Conservation (phyloP, 768 basidiomycete species). For the Auricularia heimuer region DNA sequence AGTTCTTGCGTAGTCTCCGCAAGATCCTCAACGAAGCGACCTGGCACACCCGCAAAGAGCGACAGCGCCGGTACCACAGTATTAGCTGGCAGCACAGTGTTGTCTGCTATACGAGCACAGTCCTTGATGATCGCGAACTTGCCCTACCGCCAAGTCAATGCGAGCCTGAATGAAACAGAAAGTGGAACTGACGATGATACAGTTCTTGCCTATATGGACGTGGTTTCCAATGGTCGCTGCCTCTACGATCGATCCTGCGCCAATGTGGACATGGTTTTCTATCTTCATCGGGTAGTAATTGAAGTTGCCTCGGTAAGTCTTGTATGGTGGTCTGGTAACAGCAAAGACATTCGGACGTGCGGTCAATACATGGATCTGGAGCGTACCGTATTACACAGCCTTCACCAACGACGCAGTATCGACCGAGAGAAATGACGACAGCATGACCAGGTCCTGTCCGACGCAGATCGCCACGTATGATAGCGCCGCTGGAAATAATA, state of each 20-base stretch:
- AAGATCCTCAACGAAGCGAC: slow-evolving; percentile 71
- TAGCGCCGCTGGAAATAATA: slow-evolving; percentile 81
- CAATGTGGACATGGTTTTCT: slow-evolving; percentile 91
- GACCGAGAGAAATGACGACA: slow-evolving; percentile 85
- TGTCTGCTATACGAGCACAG: slow-evolving; percentile 82
- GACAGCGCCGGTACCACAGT: slow-evolving; percentile 87
- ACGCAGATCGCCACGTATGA: slow-evolving; percentile 88
- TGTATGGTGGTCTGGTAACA: slow-evolving; percentile 62
- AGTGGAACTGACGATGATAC: slow-evolving; percentile 67
- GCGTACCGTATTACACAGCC: slow-evolving; percentile 76
- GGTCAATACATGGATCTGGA: background rate
- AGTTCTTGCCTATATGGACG: slow-evolving; percentile 91
- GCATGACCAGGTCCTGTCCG: slow-evolving; percentile 86
- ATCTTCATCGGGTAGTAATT: slow-evolving; percentile 99
- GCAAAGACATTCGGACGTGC: too few relatives aligned
- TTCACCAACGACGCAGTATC: slow-evolving; percentile 88
- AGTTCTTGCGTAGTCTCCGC: slow-evolving; percentile 93
- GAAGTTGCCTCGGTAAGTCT: slow-evolving; percentile 82
- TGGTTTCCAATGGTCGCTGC: slow-evolving; percentile 91
- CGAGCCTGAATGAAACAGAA: background rate
- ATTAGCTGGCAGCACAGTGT: slow-evolving; percentile 81
- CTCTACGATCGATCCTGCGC: slow-evolving; percentile 80
- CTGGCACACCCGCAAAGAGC: slow-evolving; percentile 82
- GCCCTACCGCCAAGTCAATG: slow-evolving; percentile 41
- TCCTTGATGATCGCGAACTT: slow-evolving; percentile 97